A percentile compares a stretch with the other conserved stretches of the same genome.
Conservation (phyloP, 176 grass and related monocot species). For the Carex scoparia region DNA sequence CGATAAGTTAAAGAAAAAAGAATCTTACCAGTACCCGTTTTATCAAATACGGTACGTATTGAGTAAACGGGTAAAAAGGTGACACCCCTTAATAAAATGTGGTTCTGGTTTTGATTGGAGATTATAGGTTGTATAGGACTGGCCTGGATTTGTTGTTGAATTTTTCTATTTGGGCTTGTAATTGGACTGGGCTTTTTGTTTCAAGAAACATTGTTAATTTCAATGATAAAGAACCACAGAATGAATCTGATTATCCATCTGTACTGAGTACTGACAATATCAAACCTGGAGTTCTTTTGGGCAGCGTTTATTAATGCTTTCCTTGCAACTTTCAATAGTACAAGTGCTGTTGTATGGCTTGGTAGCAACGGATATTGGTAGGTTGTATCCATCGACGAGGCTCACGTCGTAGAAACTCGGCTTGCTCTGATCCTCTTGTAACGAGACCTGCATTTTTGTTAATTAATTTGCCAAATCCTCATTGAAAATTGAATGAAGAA, state of each 20-base stretch:
- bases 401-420: constrained; percentile 82
- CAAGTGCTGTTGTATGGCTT: constrained; percentile 27
- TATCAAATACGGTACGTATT: too few species aligned
- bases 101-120: not conserved
- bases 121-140: not conserved
- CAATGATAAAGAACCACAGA: not conserved
- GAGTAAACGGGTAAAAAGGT: too few species aligned
- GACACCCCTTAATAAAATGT: too few species aligned
- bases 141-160: not conserved
- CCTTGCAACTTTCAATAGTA: constrained; percentile 46
- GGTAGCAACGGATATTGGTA: constrained; percentile 55
- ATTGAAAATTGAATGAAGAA: not conserved
- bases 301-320: constrained; percentile 63
- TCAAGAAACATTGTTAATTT: not conserved
- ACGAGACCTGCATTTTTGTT: constrained; percentile 34
- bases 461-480: constrained; percentile 5
- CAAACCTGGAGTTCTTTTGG: constrained; percentile 54
- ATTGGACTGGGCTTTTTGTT: not conserved
- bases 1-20: too few species aligned
- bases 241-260: not conserved
- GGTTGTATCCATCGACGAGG: constrained; percentile 88
- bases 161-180: not conserved
- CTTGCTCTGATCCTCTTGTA: constrained; percentile 38
- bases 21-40: too few species aligned
- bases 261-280: not conserved